Percentiles rank a stretch among this genome's conserved stretches.
Conservation (phyloP, 2,329 filamentous ascomycete species). For the Spiromastix sp. region DNA sequence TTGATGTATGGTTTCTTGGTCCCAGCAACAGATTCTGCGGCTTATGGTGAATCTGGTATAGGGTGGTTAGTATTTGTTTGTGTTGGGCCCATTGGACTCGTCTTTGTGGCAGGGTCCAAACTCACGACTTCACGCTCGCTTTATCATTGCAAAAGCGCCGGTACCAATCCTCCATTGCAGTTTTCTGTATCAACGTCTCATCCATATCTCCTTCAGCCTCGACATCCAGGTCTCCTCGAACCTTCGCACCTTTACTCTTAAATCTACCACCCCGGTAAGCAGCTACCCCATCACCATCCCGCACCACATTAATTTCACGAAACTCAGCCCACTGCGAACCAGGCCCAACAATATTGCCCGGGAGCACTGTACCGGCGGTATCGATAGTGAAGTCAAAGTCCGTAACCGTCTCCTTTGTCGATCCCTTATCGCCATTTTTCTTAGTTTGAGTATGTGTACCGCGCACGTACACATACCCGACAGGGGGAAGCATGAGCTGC, state of each 20-base stretch:
- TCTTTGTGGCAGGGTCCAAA: conserved; percentile 1
- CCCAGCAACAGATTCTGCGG: conserved; percentile 16
- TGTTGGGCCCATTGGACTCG: too few species aligned
- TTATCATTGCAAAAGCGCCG: conserved; percentile 26
- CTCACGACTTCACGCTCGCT: conserved; percentile 27
- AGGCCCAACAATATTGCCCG: conserved; percentile 1
- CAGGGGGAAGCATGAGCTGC: conserved; percentile 41
- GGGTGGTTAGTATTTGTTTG: conserved; percentile 16
- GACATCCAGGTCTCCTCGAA: not conserved
- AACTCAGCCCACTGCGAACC: conserved; percentile 4
- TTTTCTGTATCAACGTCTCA: conserved; percentile 9
- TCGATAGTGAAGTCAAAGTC: conserved; percentile 24
- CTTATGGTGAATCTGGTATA: conserved; percentile 20
- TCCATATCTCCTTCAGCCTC: not conserved
- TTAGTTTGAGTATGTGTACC: conserved; percentile 43
- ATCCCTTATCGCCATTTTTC: conserved; percentile 8
- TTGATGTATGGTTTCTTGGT: conserved; percentile 17
- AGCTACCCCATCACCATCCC: conserved; percentile 16
- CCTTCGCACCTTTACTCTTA: conserved; percentile 7
- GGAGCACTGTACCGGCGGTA: conserved; percentile 13
- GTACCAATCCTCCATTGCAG: conserved; percentile 21
- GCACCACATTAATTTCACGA: conserved; percentile 12
- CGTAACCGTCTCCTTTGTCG: conserved; percentile 15
- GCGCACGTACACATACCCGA: conserved; percentile 42
- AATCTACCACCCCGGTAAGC: conserved; percentile 19